Conservation (phyloP, 371 early-diverging fungal genomes). For the Apophysomyces elegans region DNA sequence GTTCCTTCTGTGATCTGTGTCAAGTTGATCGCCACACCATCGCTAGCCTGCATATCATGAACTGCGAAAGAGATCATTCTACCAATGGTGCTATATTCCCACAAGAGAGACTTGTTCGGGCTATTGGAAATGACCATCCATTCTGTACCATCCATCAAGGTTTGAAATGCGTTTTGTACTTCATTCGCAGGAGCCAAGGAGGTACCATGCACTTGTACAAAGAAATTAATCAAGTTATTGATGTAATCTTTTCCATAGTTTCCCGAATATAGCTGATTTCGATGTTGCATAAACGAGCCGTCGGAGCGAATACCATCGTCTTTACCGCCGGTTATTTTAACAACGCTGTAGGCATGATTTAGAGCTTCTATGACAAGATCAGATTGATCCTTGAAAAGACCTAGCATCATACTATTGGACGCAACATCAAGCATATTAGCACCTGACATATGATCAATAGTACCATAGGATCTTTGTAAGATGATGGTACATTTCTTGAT, state of each 20-base stretch:
- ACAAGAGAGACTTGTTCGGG: conserved; percentile 17
- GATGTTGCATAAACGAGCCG: conserved; percentile 44
- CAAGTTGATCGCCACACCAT: conserved; percentile 29
- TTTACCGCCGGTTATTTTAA: conserved; percentile 10
- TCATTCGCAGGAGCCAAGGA: conserved; percentile 12
- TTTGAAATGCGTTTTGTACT: conserved; percentile 22
- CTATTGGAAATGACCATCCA: conserved; percentile 41
- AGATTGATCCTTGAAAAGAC: conserved; percentile 18
- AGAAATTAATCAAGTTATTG: conserved; percentile 26
- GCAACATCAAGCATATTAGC: conserved; percentile 35
- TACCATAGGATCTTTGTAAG: conserved; percentile 21
- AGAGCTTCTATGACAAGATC: conserved; percentile 17
- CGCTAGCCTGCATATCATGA: conserved; percentile 26
- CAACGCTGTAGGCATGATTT: conserved; percentile 22
- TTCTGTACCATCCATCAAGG: conserved; percentile 31
- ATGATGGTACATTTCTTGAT: conserved; percentile 19
- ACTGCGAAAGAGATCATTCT: conserved; percentile 36
- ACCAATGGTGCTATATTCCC: conserved; percentile 41
- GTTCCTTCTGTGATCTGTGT: conserved; percentile 18
- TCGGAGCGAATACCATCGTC: conserved; percentile 39
- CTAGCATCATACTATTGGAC: conserved; percentile 27
- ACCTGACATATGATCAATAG: conserved; percentile 21
- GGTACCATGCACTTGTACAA: conserved; percentile 27
- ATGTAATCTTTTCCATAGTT: conserved; percentile 40
- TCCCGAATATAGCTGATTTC: conserved; percentile 32